Evolutionary conservation across 768 basidiomycete genomes (phyloP), one percentile per base, ranked within the genome.

Genomic region (Harrya chromipes): DNA sequence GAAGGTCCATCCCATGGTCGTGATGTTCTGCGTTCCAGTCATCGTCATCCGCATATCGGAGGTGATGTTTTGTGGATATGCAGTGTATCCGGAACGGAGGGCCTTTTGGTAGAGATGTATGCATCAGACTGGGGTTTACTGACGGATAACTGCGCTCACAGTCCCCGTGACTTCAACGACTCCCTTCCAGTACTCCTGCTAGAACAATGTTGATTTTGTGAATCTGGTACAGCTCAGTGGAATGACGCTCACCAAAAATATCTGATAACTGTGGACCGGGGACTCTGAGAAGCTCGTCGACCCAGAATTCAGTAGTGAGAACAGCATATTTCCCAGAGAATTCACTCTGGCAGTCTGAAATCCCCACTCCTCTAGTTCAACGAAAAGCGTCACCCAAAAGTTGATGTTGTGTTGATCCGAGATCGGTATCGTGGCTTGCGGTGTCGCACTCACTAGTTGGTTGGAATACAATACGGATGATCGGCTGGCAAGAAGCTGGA

Each of bases 391-490:
- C 1, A 52, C 34, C 46, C 46, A 52, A 26, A 9, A 49, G 11
- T 23, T 48, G 0, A 52, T 17, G 24, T 52, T 52, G 23, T 31
- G 47, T 34, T 49, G 47, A 10, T 39, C 19, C 29, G 40, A 27
- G 33, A 52, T 34, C 19, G 36, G 2, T 4, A 21, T 52, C 12
- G 29, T 24, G 10, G 19, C 8, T 12, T 2, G 21, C 2, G 27
- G 20, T 19, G 14, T 23, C 17, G 44, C 11, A 7, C 36, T 36
- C 0, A 46, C 36, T 4, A 46, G 13, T 11, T 46, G 10, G 19
- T 46, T 46, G 21, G 35, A 41, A 4, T 52, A 52, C 12, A 6
- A 16, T 36, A 43, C 51, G 14, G 51, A 42, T 17, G 47, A 43
- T 36, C 9, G 8, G 10, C 40, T 52, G 14, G 43, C 9, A 14